Conservation (phyloP, 2,329 filamentous ascomycete species). For the Berkeleyomyces rouxiae region DNA sequence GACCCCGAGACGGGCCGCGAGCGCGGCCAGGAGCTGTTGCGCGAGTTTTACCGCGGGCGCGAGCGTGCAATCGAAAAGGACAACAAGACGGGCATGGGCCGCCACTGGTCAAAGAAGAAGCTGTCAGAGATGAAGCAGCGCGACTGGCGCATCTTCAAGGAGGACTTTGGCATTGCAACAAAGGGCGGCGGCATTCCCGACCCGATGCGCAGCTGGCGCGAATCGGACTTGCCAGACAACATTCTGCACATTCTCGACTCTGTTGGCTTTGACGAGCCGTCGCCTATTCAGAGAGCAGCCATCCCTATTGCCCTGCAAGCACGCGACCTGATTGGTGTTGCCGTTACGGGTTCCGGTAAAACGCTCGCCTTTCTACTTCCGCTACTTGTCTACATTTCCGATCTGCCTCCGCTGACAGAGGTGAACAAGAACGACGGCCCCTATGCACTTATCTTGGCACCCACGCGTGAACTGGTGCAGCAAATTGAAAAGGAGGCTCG, state of each 20-base stretch:
- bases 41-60: constrained; percentile 54
- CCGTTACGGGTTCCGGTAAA: constrained; percentile 95
- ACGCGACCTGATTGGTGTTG: constrained; percentile 93
- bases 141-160: constrained; percentile 99
- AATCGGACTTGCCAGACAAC: constrained; percentile 62
- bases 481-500: constrained; percentile 90
- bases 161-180: constrained; percentile 91
- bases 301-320: constrained; percentile 90
- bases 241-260: constrained; percentile 66
- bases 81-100: constrained; percentile 59
- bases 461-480: constrained; percentile 91
- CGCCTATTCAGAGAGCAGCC: constrained; percentile 79
- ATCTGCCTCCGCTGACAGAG: constrained; percentile 71
- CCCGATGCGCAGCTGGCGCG: constrained; percentile 87
- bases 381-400: constrained; percentile 82
- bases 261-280: constrained; percentile 83
- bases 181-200: constrained; percentile 87
- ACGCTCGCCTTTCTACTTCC: constrained; percentile 90
- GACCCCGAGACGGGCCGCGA: constrained; percentile 61
- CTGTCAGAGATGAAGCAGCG: constrained; percentile 88
- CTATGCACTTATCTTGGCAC: constrained; percentile 91
- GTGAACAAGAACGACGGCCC: constrained; percentile 84
- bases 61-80: constrained; percentile 52
- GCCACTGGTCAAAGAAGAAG: constrained; percentile 90
- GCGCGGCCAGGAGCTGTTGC: constrained; percentile 63